Conservation (phyloP, 1,139 yeast species). For the Saccharomycopsis hybrid region DNA sequence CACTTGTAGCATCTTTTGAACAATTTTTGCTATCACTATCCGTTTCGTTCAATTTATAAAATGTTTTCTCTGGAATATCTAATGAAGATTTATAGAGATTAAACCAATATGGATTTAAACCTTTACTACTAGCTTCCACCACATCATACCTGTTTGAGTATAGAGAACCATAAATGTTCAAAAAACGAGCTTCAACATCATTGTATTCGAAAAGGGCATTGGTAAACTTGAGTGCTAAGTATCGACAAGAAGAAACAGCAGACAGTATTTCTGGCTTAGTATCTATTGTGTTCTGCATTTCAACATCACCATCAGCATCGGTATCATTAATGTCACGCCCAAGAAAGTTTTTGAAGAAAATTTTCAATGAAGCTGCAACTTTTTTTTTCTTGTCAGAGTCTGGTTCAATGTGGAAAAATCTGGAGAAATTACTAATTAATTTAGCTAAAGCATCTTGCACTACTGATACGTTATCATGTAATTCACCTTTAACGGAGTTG, state of each 20-base stretch:
- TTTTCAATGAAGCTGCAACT: constrained; percentile 40
- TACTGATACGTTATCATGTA: constrained; percentile 54
- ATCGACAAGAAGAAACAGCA: constrained; percentile 38
- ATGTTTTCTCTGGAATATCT: background rate
- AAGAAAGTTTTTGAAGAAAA: constrained; percentile 38
- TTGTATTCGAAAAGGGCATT: constrained; percentile 61
- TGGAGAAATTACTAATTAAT: constrained; percentile 42
- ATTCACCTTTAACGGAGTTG: constrained; percentile 63
- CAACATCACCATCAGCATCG: constrained; percentile 28
- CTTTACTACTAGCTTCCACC: constrained; percentile 70
- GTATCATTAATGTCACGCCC: constrained; percentile 26
- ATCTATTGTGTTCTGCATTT: background rate
- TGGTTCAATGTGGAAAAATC: constrained; percentile 40
- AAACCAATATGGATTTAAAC: constrained; percentile 69
- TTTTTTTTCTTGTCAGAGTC: constrained; percentile 9
- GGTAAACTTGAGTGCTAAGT: constrained; percentile 58
- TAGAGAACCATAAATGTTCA: constrained; percentile 63
- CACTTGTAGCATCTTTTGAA: constrained; percentile 26
- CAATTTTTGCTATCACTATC: background rate
- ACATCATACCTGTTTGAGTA: constrained; percentile 59
- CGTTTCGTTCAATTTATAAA: background rate
- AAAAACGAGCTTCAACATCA: constrained; percentile 61
- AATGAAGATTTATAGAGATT: constrained; percentile 36
- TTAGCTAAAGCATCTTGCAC: constrained; percentile 58
- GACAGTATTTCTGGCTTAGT: background rate